A percentile compares a stretch with the other conserved stretches of the same genome.
Conservation (phyloP, 2,329 filamentous ascomycete species). For the Penicillium sp. region DNA sequence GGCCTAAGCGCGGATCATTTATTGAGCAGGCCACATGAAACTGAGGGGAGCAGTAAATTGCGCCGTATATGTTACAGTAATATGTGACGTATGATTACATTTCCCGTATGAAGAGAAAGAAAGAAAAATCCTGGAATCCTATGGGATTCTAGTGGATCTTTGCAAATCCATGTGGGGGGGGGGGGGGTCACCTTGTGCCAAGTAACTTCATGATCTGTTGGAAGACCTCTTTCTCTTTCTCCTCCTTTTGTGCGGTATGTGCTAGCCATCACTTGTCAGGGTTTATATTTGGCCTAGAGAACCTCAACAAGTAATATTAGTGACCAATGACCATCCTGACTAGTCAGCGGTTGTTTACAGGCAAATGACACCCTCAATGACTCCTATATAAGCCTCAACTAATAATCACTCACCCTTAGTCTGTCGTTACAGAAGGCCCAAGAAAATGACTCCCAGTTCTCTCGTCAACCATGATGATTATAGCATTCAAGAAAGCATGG, state of each 20-base stretch:
- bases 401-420: constrained; percentile 5
- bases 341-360: not conserved
- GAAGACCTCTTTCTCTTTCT: constrained; percentile 5
- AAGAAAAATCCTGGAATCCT: not conserved
- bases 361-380: constrained; percentile 2
- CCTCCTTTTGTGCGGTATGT: constrained; percentile 1
- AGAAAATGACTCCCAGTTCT: not conserved
- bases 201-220: constrained; percentile 4
- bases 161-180: constrained; percentile 9
- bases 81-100: constrained; percentile 6
- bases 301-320: constrained; percentile 7
- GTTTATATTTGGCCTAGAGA: constrained; percentile 6
- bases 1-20: not conserved
- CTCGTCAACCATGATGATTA: constrained; percentile 1
- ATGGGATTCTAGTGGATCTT: constrained; percentile 5
- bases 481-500: not conserved
- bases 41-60: constrained; percentile 5
- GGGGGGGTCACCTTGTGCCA: constrained; percentile 2
- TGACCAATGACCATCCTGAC: constrained; percentile 4
- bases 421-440: not conserved
- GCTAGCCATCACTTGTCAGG: constrained; percentile 9
- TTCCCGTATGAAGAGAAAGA: constrained; percentile 1
- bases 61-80: constrained; percentile 3
- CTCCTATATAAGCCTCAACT: constrained; percentile 1
- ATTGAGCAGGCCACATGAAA: constrained; percentile 8